A percentile compares a stretch with the other conserved stretches of the same genome.
Conservation (phyloP, 345 rosid species). For the Populus ilicifolia region DNA sequence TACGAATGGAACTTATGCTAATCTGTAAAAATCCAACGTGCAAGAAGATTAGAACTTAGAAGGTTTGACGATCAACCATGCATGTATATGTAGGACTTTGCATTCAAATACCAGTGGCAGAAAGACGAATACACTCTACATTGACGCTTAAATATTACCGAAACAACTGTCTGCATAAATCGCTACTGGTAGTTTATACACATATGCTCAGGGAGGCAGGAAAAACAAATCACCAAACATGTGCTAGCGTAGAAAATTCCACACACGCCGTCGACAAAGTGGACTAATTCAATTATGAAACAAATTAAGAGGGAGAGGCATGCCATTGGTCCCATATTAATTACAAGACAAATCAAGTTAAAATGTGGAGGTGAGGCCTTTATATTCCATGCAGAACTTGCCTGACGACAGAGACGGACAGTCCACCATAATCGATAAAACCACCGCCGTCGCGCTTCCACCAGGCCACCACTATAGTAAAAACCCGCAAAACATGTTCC, state of each 20-base stretch:
- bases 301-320: conserved; percentile 2
- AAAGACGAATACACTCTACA: no score
- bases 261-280: not conserved
- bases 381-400: not conserved
- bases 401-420: not conserved
- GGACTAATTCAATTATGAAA: not conserved
- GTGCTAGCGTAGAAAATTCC: not conserved
- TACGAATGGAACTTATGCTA: no score
- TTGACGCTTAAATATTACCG: not conserved
- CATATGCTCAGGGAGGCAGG: not conserved
- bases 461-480: conserved; percentile 1
- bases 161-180: not conserved
- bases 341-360: conserved; percentile 2
- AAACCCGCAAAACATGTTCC: not conserved
- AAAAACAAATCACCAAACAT: not conserved
- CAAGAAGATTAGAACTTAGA: no score
- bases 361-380: not conserved
- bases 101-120: no score
- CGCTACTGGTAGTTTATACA: not conserved
- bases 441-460: not conserved
- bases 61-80: no score
- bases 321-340: not conserved
- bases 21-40: no score
- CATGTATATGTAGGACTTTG: no score
- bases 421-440: not conserved